Percentiles rank a stretch among this genome's conserved stretches.
These are phyloP conservation scores for Naganishia friedmannii DNA, from an alignment of 768 basidiomycete species.

Conservation along the genomic window DNA sequence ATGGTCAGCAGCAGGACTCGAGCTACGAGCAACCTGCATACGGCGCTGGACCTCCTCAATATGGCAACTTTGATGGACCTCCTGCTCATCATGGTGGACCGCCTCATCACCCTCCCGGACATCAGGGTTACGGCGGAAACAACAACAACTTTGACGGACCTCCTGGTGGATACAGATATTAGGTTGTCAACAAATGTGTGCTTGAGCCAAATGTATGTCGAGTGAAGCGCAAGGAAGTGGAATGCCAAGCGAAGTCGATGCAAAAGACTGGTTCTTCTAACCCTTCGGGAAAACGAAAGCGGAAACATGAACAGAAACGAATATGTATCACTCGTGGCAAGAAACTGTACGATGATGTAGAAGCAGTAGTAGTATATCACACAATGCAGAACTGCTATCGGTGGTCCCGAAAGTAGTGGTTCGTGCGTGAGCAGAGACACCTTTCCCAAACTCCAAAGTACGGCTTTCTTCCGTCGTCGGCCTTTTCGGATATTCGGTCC, in stretches of 20 bases:
- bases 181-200: neutral
- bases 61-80: conserved; percentile 15
- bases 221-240: neutral
- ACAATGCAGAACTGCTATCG: too few species aligned
- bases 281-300: too few species aligned
- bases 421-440: too few species aligned
- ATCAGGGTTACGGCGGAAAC: conserved; percentile 20
- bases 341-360: too few species aligned
- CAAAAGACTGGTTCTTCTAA: too few species aligned
- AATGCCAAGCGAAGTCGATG: too few species aligned
- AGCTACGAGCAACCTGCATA: conserved; percentile 1
- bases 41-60: conserved; percentile 8
- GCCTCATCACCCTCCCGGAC: conserved; percentile 21
- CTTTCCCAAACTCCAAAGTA: neutral
- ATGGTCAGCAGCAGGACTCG: conserved; percentile 6
- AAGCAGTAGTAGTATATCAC: too few species aligned
- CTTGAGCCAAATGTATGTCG: neutral
- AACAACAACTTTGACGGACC: conserved; percentile 14
- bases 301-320: too few species aligned
- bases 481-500: conserved; percentile 3
- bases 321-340: too few species aligned
- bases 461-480: conserved; percentile 5
- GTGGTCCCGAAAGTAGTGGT: too few species aligned
- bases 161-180: conserved; percentile 5
- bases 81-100: conserved; percentile 17